Conservation (phyloP, 2,329 filamentous ascomycete species). For the Alternaria atra region DNA sequence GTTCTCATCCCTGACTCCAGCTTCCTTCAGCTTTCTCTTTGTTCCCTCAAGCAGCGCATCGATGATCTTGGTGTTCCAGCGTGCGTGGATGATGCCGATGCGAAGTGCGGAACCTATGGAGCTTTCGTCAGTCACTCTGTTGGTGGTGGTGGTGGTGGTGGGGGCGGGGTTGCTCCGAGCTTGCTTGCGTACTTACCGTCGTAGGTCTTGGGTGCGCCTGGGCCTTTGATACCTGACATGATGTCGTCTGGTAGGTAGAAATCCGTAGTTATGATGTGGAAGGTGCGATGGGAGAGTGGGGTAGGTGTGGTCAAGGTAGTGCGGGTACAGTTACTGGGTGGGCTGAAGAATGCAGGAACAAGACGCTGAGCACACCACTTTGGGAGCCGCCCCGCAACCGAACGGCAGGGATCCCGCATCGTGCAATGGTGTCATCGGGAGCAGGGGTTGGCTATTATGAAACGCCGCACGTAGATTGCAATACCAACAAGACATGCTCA, state of each 20-base stretch:
- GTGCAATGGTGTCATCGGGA: slow-evolving; percentile 24
- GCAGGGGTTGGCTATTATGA: slow-evolving; percentile 11
- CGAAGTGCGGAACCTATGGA: slow-evolving; percentile 70
- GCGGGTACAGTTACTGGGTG: slow-evolving; percentile 12
- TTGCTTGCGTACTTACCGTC: slow-evolving; percentile 59
- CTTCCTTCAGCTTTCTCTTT: slow-evolving; percentile 76
- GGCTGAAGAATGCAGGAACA: slow-evolving; percentile 41
- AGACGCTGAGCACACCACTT: slow-evolving; percentile 6
- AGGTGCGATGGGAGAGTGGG: not conserved
- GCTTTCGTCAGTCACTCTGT: slow-evolving; percentile 13
- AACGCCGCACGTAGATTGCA: slow-evolving; percentile 2
- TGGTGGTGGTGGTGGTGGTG: no score
- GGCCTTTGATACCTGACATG: slow-evolving; percentile 69
- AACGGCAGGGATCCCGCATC: slow-evolving; percentile 18
- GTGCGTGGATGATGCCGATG: slow-evolving; percentile 93
- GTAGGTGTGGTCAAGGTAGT: not conserved
- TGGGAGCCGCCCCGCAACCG: slow-evolving; percentile 27
- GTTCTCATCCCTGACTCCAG: slow-evolving; percentile 86
- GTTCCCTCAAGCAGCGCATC: slow-evolving; percentile 82
- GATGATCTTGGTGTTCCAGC: slow-evolving; percentile 93
- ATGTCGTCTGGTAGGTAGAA: not conserved
- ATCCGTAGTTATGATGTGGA: not conserved
- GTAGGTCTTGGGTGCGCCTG: slow-evolving; percentile 65
- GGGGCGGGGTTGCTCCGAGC: slow-evolving; percentile 9
- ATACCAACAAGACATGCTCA: not conserved